A percentile compares a stretch with the other conserved stretches of the same genome.
Evolutionary conservation across 129 eudicot genomes (phyloP).

Genomic region (Ambrosia trifida): DNA sequence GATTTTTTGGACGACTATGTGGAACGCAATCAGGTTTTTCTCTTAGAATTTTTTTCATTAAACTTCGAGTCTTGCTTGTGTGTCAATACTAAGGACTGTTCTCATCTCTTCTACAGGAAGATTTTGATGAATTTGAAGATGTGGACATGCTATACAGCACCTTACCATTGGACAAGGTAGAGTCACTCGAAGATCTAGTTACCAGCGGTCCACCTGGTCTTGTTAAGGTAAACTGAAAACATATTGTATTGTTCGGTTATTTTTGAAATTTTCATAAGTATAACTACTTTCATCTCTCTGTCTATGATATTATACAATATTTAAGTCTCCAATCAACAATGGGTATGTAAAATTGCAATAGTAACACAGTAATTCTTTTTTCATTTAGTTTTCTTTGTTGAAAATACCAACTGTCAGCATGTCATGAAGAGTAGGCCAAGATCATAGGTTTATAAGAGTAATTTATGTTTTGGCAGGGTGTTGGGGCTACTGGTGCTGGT

Average conservation of each 20-base stretch:
- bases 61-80: neutral
- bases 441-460: constrained; percentile 19
- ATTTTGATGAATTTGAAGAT: constrained; percentile 92
- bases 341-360: constrained; percentile 4
- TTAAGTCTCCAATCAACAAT: neutral
- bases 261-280: constrained; percentile 2
- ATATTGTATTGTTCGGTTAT: neutral
- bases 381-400: neutral
- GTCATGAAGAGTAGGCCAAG: constrained; percentile 14
- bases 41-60: neutral
- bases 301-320: constrained; percentile 2
- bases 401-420: neutral
- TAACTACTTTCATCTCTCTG: neutral
- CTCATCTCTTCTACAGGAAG: constrained; percentile 58
- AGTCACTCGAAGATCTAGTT: constrained; percentile 92
- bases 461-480: constrained; percentile 70
- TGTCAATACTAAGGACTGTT: neutral
- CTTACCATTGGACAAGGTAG: constrained; percentile 90
- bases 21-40: constrained; percentile 90
- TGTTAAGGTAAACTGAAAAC: constrained; percentile 58
- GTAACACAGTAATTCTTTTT: neutral
- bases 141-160: constrained; percentile 91
- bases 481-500: constrained; percentile 62
- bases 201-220: constrained; percentile 78
- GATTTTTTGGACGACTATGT: constrained; percentile 97